Evolutionary conservation across 305 asterid genomes (phyloP), one percentile per base, ranked within the genome.

Genomic region (Fraxinus angustifolia): DNA sequence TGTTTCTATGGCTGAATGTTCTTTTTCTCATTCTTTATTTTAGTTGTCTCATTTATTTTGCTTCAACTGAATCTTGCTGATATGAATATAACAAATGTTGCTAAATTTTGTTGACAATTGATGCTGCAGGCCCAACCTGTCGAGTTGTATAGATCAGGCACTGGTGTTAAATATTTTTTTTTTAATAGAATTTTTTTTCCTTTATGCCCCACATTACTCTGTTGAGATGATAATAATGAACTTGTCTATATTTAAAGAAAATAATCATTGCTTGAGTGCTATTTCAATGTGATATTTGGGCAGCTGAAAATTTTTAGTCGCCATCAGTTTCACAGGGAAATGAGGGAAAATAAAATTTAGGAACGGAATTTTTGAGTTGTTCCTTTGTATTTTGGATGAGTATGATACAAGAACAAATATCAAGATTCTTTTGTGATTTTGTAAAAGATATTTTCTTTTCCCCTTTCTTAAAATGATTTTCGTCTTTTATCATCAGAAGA

Each of bases 1-100:
- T 79, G 42, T 6, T 50, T 70, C n/a, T 79, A 23, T 60, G 75
- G 78, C 30, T 11, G 10, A 21, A 73, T 40, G 28, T 60, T 67
- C 34, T 40, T 60, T 84, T 36, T 78, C 65, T 19, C 36, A 19
- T 78, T 75, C 14, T 45, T 60, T 7, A 48, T 78, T 45, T 45
- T 30, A 53, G 73, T 38, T 79, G 56, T 80, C 30, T 42, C 17
- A 65, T 58, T 58, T 83, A 23, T 79, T 72, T 76, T 58, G 76
- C 60, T 60, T 86, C 19, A 0, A 56, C 30, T 36, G 82, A 26
- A 30, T 36, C 50, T 30, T 26, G 38, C 56, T 75, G 53, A 80
- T 73, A 56, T 33, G 62, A 70, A 48, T 26, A 28, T 38, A 70
- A 62, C 30, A 74, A 48, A 38, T 71, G 81, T 30, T 78, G 77